Percentiles rank a stretch among this genome's conserved stretches.
Evolutionary conservation across 1,284 basidiomycete genomes (phyloP).

Genomic region (Ustilago bromivora): DNA sequence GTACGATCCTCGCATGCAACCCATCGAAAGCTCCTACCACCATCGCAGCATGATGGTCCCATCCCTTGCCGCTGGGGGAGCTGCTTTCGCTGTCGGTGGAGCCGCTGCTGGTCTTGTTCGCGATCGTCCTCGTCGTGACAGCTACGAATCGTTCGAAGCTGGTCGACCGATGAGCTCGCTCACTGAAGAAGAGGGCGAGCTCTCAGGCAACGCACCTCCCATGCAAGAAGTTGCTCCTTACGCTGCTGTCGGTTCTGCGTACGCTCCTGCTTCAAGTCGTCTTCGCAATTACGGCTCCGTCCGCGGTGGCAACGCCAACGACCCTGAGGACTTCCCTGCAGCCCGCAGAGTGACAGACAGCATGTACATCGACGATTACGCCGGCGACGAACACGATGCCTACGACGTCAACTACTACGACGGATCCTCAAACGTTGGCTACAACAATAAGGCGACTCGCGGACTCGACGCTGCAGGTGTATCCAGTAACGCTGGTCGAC

Average conservation of each 20-base stretch:
- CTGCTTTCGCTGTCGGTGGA: constrained; percentile 45
- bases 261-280: constrained; percentile 11
- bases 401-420: constrained; percentile 57
- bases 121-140: constrained; percentile 34
- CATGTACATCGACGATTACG: constrained; percentile 32
- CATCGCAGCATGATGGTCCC: constrained; percentile 25
- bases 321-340: constrained; percentile 14
- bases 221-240: constrained; percentile 46
- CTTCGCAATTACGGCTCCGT: constrained; percentile 43
- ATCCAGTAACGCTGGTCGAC: constrained; percentile 12
- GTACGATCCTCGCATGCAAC: constrained; percentile 24
- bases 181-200: constrained; percentile 31
- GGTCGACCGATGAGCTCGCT: constrained; percentile 43
- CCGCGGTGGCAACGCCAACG: constrained; percentile 17
- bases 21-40: constrained; percentile 27
- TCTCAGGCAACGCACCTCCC: constrained; percentile 24
- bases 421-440: constrained; percentile 29
- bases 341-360: constrained; percentile 27
- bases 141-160: constrained; percentile 36
- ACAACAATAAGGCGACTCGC: constrained; percentile 44
- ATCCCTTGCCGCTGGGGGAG: constrained; percentile 21
- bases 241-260: constrained; percentile 24
- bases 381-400: constrained; percentile 38
- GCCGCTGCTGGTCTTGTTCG: constrained; percentile 33
- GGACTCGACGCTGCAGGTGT: constrained; percentile 47